Conservation (phyloP, 805 yeast species). For the Lipomyces chichibuensis region DNA sequence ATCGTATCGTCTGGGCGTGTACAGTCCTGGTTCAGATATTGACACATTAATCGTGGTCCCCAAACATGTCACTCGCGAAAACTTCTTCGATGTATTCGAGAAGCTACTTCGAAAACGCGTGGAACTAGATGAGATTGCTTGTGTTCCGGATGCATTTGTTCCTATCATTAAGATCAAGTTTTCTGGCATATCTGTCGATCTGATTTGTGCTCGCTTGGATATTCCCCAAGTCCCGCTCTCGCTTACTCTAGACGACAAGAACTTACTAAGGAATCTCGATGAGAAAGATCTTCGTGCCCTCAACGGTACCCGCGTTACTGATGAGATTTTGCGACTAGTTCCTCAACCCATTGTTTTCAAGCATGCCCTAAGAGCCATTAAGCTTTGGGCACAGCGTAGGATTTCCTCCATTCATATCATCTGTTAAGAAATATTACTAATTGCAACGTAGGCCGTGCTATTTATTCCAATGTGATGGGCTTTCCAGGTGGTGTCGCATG, state of each 20-base stretch:
- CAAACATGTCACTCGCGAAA: slow-evolving; percentile 87
- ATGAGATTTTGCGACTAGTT: slow-evolving; percentile 83
- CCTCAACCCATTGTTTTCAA: slow-evolving; percentile 93
- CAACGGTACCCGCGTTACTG: slow-evolving; percentile 97
- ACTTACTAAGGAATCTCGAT: slow-evolving; percentile 80
- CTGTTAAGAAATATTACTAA: background rate
- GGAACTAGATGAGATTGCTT: slow-evolving; percentile 85
- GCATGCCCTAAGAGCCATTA: slow-evolving; percentile 88
- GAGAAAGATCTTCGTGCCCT: slow-evolving; percentile 87
- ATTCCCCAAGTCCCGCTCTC: slow-evolving; percentile 79
- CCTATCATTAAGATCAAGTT: slow-evolving; percentile 91
- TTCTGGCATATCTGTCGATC: slow-evolving; percentile 89
- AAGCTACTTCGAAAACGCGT: slow-evolving; percentile 68
- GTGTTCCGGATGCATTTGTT: slow-evolving; percentile 97
- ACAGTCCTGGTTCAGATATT: slow-evolving; percentile 98
- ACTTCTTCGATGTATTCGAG: slow-evolving; percentile 82
- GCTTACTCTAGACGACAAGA: slow-evolving; percentile 79
- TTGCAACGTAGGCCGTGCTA: slow-evolving; percentile 59
- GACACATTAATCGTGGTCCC: slow-evolving; percentile 97
- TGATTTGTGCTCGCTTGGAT: slow-evolving; percentile 81
- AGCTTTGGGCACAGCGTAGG: slow-evolving; percentile 88
- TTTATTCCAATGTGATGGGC: slow-evolving; percentile 93
- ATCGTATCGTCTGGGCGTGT: slow-evolving; percentile 90
- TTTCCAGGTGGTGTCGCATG: slow-evolving; percentile 99
- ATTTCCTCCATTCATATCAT: background rate